Evolutionary conservation across 2,329 filamentous ascomycete species (phyloP), one percentile per base, ranked within the genome.

Genomic region (Epichloe coenophiala): DNA sequence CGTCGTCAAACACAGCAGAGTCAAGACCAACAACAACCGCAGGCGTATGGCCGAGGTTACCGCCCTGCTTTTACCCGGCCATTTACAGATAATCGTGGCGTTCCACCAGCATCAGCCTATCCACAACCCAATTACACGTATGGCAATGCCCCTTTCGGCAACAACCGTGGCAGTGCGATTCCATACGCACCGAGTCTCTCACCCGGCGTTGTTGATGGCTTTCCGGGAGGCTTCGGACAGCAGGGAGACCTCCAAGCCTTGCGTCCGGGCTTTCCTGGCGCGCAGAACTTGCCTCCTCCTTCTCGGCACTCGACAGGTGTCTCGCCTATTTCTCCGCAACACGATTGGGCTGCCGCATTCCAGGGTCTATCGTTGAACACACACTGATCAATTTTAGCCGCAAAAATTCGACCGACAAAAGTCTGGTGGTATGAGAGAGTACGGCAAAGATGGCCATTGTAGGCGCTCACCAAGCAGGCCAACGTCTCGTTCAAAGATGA

Each of bases 321-420:
- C 54, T 68, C 66, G 53, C 60, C 68, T 56, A 66, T 76, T 51
- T 62, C 65, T 47, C 63, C 65, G 33, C 73, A 74, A 59, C 70
- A 73, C 45, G 81, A 85, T 47, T 86, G 83, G 82, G 68, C 75
- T 27, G 69, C 71, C 49, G 67, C 74, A 5, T 87, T 88, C 63
- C 84, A 88, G 63, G 78, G 84, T 9, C 69, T 89, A 17, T 89
- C 85, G 2, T 74, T 89, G 55, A 85, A 85, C 60, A 77, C 78
- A 56, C 75, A 76, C 54, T 79, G 61, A 68, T 54, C 11, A n/a
- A 51, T 38, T 45, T 36, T 33, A 38, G 6, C 6, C 2, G 3
- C 19, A 35, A 21, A 19, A 15, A 6, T 40, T 19, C 6, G 21
- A 31, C 3, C 3, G 31, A 17, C 21, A 31, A 21, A 37, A 31